A percentile compares a stretch with the other conserved stretches of the same genome.
These are phyloP conservation scores for Dryas octopetala DNA, from an alignment of 306 rosid genomes.

Conservation along the genomic window DNA sequence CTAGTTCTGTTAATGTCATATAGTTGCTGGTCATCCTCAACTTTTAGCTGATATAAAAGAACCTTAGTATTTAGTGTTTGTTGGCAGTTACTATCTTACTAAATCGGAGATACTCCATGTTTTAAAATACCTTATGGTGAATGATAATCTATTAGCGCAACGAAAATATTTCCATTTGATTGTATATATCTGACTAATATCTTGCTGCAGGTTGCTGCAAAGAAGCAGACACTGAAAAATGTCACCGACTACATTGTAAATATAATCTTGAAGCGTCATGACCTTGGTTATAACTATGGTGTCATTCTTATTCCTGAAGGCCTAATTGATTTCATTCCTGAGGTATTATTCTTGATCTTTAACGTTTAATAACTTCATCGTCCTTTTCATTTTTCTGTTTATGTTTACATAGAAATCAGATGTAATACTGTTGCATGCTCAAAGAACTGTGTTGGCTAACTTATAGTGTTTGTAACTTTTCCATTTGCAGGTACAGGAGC, in stretches of 20 bases:
- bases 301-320: conserved; percentile 99
- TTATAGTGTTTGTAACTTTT: conserved; percentile 24
- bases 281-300: conserved; percentile 78
- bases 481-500: conserved; percentile 80
- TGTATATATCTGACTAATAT: conserved; percentile 23
- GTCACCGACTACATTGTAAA: conserved; percentile 93
- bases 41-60: not conserved
- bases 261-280: conserved; percentile 73
- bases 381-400: conserved; percentile 4
- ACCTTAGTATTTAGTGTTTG: not conserved
- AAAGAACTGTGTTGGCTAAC: conserved; percentile 7
- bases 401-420: not conserved
- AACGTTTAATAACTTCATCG: conserved; percentile 5
- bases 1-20: too few species aligned
- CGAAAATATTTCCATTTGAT: not conserved
- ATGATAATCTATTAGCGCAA: not conserved
- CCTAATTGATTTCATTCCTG: conserved; percentile 97
- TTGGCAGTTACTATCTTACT: too few species aligned
- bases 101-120: not conserved
- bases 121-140: not conserved
- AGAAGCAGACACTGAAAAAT: conserved; percentile 90
- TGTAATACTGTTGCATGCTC: not conserved
- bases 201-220: conserved; percentile 81
- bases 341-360: conserved; percentile 55
- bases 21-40: too few species aligned